Conservation (phyloP, 108 stramenopile species). For the Discostella stelligeroides region DNA sequence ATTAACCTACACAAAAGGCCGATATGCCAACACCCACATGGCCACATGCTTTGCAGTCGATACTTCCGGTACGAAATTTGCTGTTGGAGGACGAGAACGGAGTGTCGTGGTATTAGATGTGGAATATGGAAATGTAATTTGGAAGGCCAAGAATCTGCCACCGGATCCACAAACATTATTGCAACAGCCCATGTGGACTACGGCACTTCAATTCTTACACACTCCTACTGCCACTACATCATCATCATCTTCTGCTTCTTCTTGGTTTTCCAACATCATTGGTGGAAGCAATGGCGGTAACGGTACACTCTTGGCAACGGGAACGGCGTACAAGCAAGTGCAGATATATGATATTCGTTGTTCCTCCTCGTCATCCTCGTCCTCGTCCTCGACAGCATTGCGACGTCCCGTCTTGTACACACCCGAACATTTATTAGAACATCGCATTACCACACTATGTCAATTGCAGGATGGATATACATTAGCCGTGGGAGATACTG, state of each 20-base stretch:
- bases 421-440: conserved; percentile 57
- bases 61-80: conserved; percentile 40
- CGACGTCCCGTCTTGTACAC: conserved; percentile 72
- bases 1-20: conserved; percentile 68
- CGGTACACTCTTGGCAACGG: conserved; percentile 64
- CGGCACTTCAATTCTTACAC: conserved; percentile 60
- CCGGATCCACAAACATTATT: conserved; percentile 86
- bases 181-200: conserved; percentile 83
- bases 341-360: conserved; percentile 81
- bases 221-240: not conserved
- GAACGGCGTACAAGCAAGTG: conserved; percentile 82
- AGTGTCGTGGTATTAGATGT: conserved; percentile 69
- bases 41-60: conserved; percentile 64
- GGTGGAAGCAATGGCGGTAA: not conserved
- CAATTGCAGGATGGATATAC: conserved; percentile 47
- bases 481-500: conserved; percentile 69
- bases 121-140: conserved; percentile 59
- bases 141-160: conserved; percentile 87
- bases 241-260: not conserved
- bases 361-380: conserved; percentile 26
- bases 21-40: conserved; percentile 53
- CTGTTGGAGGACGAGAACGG: conserved; percentile 79
- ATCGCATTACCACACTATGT: conserved; percentile 73
- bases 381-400: not conserved
- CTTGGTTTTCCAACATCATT: too few species aligned